Conservation (phyloP, 1,284 basidiomycete species). For the Leccinum angustisporum region DNA sequence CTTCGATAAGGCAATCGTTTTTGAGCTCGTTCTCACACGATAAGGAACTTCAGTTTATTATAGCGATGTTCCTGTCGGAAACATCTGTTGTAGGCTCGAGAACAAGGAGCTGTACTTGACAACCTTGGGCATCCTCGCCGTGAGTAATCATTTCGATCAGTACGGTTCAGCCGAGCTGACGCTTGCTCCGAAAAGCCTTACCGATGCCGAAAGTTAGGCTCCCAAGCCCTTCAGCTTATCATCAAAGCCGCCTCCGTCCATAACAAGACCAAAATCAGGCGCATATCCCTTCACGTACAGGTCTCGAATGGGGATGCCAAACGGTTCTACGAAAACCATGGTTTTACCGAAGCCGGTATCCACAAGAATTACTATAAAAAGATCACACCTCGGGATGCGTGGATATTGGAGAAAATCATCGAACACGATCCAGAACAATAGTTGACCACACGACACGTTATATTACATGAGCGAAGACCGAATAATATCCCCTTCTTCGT, state of each 20-base stretch:
- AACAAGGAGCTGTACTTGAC: slow-evolving; percentile 73
- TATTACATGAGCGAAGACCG: slow-evolving; percentile 25
- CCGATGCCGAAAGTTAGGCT: slow-evolving; percentile 69
- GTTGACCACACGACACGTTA: slow-evolving; percentile 20
- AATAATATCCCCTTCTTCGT: slow-evolving; percentile 10
- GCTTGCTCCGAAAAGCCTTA: slow-evolving; percentile 58
- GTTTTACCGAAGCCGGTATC: slow-evolving; percentile 63
- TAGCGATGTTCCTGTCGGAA: slow-evolving; percentile 83
- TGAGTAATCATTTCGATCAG: slow-evolving; percentile 41
- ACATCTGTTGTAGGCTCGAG: slow-evolving; percentile 78
- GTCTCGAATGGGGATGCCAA: slow-evolving; percentile 70
- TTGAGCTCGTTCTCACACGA: slow-evolving; percentile 25
- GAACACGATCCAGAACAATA: slow-evolving; percentile 26
- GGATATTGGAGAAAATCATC: slow-evolving; percentile 65
- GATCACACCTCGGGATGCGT: slow-evolving; percentile 73
- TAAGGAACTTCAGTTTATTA: slow-evolving; percentile 63
- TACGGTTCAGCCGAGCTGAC: slow-evolving; percentile 15
- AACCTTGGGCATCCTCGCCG: slow-evolving; percentile 83
- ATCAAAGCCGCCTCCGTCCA: slow-evolving; percentile 58
- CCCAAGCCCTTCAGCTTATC: slow-evolving; percentile 63
- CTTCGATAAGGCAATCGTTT: slow-evolving; percentile 12
- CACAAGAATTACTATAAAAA: slow-evolving; percentile 81
- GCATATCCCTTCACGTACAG: slow-evolving; percentile 79
- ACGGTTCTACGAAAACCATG: slow-evolving; percentile 75
- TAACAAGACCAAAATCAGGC: slow-evolving; percentile 58